These are phyloP conservation scores for Pythium guiyangense DNA, from an alignment of 352 stramenopile species.

Conservation along the genomic window DNA sequence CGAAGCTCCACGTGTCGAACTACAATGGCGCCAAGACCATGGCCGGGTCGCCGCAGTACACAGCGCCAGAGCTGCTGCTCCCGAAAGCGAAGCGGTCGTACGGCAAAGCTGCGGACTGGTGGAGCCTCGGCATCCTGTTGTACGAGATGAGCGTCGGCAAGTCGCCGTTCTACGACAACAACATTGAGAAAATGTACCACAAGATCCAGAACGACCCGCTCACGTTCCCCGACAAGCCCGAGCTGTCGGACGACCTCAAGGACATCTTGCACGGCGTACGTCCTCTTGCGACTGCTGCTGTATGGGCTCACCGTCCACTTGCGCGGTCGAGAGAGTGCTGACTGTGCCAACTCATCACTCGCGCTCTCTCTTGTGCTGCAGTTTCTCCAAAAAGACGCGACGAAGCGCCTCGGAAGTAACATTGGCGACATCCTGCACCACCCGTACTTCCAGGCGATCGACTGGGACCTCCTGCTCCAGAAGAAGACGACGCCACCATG, in stretches of 20 bases:
- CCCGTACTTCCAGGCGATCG: constrained; percentile 71
- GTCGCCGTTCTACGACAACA: constrained; percentile 92
- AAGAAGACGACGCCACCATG: constrained; percentile 80
- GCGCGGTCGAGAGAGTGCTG: no score
- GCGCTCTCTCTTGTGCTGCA: constrained; percentile 6
- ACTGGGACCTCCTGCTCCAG: constrained; percentile 84
- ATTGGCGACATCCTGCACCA: constrained; percentile 86
- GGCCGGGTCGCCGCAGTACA: constrained; percentile 86
- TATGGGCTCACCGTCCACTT: no score
- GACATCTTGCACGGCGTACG: constrained; percentile 67
- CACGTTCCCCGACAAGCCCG: constrained; percentile 69
- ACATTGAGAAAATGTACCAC: constrained; percentile 93
- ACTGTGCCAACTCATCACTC: no score
- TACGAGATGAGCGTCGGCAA: constrained; percentile 93
- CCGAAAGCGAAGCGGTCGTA: constrained; percentile 86
- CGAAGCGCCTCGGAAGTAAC: constrained; percentile 79
- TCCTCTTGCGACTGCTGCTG: not conserved
- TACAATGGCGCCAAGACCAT: constrained; percentile 88
- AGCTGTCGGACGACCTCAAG: constrained; percentile 67
- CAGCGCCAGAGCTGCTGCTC: constrained; percentile 75
- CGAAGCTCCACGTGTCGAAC: constrained; percentile 90
- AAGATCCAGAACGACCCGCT: constrained; percentile 89
- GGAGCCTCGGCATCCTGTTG: constrained; percentile 87
- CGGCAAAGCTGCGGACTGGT: constrained; percentile 86
- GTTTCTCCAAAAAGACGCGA: constrained; percentile 86